A percentile compares a stretch with the other conserved stretches of the same genome.
These are phyloP conservation scores for Pachysandra terminalis DNA, from an alignment of 164 flowering plant genomes.

Conservation along the genomic window DNA sequence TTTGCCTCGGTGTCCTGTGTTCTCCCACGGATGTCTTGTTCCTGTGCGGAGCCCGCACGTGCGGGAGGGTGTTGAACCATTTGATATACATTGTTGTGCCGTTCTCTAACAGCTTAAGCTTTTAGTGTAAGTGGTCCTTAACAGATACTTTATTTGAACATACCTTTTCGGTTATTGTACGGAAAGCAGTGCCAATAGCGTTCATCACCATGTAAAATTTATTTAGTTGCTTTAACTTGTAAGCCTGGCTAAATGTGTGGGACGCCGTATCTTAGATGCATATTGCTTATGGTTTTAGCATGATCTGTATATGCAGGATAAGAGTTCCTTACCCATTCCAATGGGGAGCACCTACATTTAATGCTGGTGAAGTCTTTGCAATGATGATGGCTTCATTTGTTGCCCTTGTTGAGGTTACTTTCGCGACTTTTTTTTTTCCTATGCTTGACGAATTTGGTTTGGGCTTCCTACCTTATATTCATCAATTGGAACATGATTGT, in stretches of 20 bases:
- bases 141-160: background rate
- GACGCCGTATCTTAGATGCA: background rate
- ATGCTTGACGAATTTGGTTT: too few relatives aligned
- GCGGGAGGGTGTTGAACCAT: too few relatives aligned
- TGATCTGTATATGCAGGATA: slow-evolving; percentile 47
- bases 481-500: too few relatives aligned
- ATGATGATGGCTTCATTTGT: slow-evolving; percentile 87
- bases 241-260: background rate
- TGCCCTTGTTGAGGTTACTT: slow-evolving; percentile 72
- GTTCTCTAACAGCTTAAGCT: too few relatives aligned
- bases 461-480: background rate
- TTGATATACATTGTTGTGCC: too few relatives aligned
- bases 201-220: background rate
- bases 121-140: too few relatives aligned
- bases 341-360: slow-evolving; percentile 91
- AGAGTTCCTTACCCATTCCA: slow-evolving; percentile 87
- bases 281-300: background rate
- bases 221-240: background rate
- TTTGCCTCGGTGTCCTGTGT: too few relatives aligned
- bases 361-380: slow-evolving; percentile 88
- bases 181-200: background rate
- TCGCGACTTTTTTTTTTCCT: too few relatives aligned
- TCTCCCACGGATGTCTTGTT: too few relatives aligned
- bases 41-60: too few relatives aligned
- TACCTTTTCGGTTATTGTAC: background rate